phyloP scores from a whole-genome alignment of 2,329 filamentous ascomycete species.

The Phialocephala subalpina region DNA sequence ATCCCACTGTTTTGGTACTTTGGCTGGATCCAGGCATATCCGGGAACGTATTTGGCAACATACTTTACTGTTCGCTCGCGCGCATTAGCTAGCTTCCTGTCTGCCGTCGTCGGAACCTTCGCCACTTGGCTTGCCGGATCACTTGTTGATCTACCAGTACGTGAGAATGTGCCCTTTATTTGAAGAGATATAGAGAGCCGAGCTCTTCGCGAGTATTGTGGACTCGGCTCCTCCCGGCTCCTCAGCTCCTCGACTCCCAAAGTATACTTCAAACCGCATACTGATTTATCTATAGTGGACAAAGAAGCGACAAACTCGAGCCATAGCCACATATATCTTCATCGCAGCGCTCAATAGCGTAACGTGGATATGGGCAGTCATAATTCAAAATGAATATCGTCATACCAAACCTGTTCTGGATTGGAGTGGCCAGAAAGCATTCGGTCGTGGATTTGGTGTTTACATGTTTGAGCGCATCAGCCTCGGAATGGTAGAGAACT shows the following conservation, averaged over 20 bases:
- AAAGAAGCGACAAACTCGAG: conserved; percentile 1
- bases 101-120: neutral
- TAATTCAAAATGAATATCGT: neutral
- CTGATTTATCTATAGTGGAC: too few species aligned
- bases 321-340: neutral
- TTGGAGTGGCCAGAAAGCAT: neutral
- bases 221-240: too few species aligned
- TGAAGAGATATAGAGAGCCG: too few species aligned
- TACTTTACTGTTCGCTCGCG: neutral
- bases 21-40: neutral
- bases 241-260: too few species aligned
- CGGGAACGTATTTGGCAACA: neutral
- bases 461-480: neutral
- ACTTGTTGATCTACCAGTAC: neutral
- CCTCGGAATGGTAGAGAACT: neutral
- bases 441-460: neutral
- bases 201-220: too few species aligned
- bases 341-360: neutral
- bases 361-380: neutral
- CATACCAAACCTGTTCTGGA: neutral
- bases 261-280: too few species aligned
- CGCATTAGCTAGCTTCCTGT: neutral
- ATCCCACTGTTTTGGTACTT: neutral
- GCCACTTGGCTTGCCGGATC: neutral
- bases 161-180: too few species aligned